Evolutionary conservation across 257 asterid genomes (phyloP).

Genomic region (Nicotiana benthamiana): DNA sequence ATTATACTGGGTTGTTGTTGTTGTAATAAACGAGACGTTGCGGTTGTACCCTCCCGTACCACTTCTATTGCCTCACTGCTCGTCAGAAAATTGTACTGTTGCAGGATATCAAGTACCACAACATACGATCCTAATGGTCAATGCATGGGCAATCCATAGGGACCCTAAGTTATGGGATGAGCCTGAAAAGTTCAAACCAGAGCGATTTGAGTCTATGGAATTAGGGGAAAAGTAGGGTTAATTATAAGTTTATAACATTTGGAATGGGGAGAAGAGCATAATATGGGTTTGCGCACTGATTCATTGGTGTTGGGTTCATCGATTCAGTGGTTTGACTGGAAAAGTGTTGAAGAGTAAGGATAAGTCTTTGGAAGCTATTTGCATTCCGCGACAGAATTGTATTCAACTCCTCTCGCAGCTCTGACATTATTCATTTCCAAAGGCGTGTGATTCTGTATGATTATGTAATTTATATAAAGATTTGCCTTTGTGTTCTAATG

Average conservation of each 20-base stretch:
- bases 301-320: conserved; percentile 39
- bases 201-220: conserved; percentile 29
- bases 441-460: not conserved
- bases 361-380: conserved; percentile 36
- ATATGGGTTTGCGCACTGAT: conserved; percentile 32
- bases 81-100: conserved; percentile 29
- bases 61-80: conserved; percentile 37
- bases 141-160: conserved; percentile 49
- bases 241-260: conserved; percentile 34
- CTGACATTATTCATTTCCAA: not conserved
- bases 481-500: not conserved
- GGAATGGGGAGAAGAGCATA: conserved; percentile 55
- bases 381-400: conserved; percentile 21
- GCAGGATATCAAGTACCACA: conserved; percentile 36
- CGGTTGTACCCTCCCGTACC: conserved; percentile 43
- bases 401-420: conserved; percentile 21
- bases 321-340: conserved; percentile 57
- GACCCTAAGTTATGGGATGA: conserved; percentile 49
- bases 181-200: conserved; percentile 39
- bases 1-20: too few species aligned
- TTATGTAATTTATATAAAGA: too few species aligned
- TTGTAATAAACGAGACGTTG: conserved; percentile 44
- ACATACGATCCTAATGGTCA: conserved; percentile 34
- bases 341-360: conserved; percentile 19
- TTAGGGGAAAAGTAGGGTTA: conserved; percentile 20